Percentiles rank a stretch among this genome's conserved stretches.
Conservation (phyloP, 805 yeast species). For the Candida saitoana region DNA sequence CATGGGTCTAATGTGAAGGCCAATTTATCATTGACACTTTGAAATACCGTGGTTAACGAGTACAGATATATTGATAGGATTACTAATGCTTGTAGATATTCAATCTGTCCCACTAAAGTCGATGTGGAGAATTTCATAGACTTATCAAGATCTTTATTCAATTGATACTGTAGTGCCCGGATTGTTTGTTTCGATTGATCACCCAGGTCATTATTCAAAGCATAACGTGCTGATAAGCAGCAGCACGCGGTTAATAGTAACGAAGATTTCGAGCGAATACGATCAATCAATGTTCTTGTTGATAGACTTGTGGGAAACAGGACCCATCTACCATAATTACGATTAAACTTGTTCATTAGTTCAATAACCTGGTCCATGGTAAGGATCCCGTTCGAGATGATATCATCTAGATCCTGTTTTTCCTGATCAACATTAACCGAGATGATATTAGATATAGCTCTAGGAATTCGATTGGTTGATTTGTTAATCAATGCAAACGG, state of each 20-base stretch:
- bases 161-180: constrained; percentile 40
- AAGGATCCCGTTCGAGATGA: constrained; percentile 49
- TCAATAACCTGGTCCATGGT: constrained; percentile 44
- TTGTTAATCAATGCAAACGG: constrained; percentile 42
- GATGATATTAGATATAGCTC: constrained; percentile 33
- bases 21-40: constrained; percentile 9
- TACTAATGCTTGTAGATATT: constrained; percentile 65
- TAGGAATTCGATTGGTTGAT: constrained; percentile 28
- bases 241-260: constrained; percentile 66
- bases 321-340: constrained; percentile 74
- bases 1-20: constrained; percentile 61
- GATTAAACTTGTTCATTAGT: constrained; percentile 55
- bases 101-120: constrained; percentile 36
- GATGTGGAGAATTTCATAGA: constrained; percentile 35
- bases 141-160: constrained; percentile 47
- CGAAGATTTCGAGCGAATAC: constrained; percentile 51
- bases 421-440: constrained; percentile 10
- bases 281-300: constrained; percentile 45
- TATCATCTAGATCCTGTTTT: constrained; percentile 32
- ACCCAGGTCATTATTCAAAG: constrained; percentile 25
- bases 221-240: constrained; percentile 55
- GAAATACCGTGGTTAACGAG: constrained; percentile 47
- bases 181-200: constrained; percentile 32
- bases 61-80: constrained; percentile 62
- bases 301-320: constrained; percentile 56